These are phyloP conservation scores for Nicotiana undulata DNA, from an alignment of 257 asterid species.

Conservation along the genomic window DNA sequence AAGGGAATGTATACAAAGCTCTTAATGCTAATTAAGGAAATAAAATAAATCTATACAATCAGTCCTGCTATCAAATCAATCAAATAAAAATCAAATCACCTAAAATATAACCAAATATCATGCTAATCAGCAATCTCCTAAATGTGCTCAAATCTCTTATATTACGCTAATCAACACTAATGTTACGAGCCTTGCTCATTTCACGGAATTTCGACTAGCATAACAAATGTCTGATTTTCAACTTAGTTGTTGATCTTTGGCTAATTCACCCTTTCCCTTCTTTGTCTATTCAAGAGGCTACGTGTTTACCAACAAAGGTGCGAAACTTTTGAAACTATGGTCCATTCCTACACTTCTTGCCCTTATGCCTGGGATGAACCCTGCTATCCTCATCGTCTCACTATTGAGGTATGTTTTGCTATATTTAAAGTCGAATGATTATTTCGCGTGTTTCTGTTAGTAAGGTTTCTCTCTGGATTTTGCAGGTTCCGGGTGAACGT, in stretches of 20 bases:
- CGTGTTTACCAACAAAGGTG: conserved; percentile 91
- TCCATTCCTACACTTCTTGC: conserved; percentile 77
- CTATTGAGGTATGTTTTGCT: conserved; percentile 63
- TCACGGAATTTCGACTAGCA: background rate
- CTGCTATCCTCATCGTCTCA: conserved; percentile 78
- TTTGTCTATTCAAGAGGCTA: conserved; percentile 51
- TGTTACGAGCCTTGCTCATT: background rate
- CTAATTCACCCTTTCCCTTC: conserved; percentile 9
- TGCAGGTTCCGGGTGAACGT: conserved; percentile 90
- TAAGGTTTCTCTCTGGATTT: conserved; percentile 11
- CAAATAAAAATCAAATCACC: no score
- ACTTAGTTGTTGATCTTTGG: conserved; percentile 11
- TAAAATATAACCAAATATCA: no score
- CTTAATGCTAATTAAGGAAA: no score
- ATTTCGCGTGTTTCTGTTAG: conserved; percentile 8
- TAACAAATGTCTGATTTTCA: background rate
- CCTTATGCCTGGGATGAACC: conserved; percentile 99
- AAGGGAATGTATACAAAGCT: no score
- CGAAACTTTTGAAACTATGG: conserved; percentile 84
- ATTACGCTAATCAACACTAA: no score
- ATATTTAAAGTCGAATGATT: conserved; percentile 6
- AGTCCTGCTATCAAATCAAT: no score
- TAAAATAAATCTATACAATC: no score
- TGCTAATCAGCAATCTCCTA: no score
- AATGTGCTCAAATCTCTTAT: no score